phyloP scores from a whole-genome alignment of 1,139 yeast genomes.

The Blastobotrys elegans region DNA sequence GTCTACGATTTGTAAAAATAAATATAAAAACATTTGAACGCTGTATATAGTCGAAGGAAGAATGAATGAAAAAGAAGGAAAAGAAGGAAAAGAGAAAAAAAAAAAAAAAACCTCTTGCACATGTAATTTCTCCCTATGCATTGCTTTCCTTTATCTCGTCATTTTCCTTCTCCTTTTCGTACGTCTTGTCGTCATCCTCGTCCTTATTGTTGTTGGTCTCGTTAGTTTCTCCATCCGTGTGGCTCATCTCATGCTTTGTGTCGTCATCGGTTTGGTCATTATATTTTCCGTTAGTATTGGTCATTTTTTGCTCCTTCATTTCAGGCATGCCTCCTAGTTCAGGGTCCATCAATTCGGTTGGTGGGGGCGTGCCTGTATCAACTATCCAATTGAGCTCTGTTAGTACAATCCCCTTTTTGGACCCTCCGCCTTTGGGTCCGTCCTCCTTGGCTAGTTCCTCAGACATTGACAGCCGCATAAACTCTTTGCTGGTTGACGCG shows the following conservation, averaged over 20 bases:
- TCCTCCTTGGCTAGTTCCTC: conserved; percentile 20
- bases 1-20: too few relatives aligned
- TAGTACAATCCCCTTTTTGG: conserved; percentile 24
- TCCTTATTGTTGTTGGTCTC: not conserved
- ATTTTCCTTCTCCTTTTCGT: not conserved
- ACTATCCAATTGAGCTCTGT: conserved; percentile 31
- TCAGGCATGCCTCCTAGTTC: not conserved
- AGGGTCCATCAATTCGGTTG: not conserved
- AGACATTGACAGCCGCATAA: conserved; percentile 18
- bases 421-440: conserved; percentile 11
- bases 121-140: not conserved
- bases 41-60: too few relatives aligned
- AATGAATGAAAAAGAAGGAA: too few relatives aligned
- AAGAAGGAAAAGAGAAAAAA: too few relatives aligned
- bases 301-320: not conserved
- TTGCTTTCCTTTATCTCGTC: not conserved
- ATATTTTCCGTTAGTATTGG: not conserved
- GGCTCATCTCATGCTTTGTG: too few relatives aligned
- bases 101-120: not conserved
- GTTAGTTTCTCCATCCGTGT: too few relatives aligned
- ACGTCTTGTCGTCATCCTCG: not conserved
- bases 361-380: conserved; percentile 28
- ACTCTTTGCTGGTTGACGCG: conserved; percentile 33
- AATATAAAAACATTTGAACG: too few relatives aligned
- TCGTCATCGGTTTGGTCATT: too few relatives aligned